These are phyloP conservation scores for Suillus subluteus DNA, from an alignment of 768 basidiomycete species.

Conservation along the genomic window DNA sequence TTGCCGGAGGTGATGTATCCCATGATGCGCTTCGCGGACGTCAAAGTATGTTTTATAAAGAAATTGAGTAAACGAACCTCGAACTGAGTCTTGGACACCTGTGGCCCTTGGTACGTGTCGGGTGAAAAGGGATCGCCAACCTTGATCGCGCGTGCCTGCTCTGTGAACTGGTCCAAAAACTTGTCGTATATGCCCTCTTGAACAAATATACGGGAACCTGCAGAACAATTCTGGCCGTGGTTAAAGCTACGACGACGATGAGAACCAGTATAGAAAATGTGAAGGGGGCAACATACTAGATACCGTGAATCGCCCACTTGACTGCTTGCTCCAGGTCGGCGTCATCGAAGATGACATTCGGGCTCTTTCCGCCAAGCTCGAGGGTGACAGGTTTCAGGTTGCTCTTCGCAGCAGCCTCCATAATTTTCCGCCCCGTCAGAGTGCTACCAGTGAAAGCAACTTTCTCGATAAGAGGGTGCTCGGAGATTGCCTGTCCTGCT, in stretches of 20 bases:
- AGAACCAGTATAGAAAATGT: neutral
- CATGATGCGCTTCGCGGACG: constrained; percentile 42
- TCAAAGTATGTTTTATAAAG: neutral
- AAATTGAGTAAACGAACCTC: constrained; percentile 31
- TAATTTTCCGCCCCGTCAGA: constrained; percentile 73
- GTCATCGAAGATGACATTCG: constrained; percentile 52
- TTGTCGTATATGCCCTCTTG: constrained; percentile 60
- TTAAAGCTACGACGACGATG: constrained; percentile 36
- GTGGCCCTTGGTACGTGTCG: constrained; percentile 49
- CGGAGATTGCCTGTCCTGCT: constrained; percentile 70
- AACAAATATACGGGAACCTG: constrained; percentile 62
- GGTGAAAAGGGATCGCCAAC: constrained; percentile 49
- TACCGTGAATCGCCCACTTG: constrained; percentile 70
- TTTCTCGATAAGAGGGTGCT: constrained; percentile 68
- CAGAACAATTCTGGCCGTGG: constrained; percentile 53
- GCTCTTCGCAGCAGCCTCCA: constrained; percentile 77
- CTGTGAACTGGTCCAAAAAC: constrained; percentile 51
- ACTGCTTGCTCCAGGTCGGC: constrained; percentile 59
- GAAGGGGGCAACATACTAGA: constrained; percentile 56
- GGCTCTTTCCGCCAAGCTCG: constrained; percentile 59
- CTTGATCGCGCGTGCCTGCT: constrained; percentile 34
- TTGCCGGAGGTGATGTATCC: constrained; percentile 55
- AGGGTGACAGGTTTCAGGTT: constrained; percentile 80
- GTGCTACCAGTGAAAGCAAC: constrained; percentile 89
- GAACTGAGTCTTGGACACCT: constrained; percentile 51